These are phyloP conservation scores for Pezicula radicicola DNA, from an alignment of 2,329 filamentous ascomycete genomes.

Conservation along the genomic window DNA sequence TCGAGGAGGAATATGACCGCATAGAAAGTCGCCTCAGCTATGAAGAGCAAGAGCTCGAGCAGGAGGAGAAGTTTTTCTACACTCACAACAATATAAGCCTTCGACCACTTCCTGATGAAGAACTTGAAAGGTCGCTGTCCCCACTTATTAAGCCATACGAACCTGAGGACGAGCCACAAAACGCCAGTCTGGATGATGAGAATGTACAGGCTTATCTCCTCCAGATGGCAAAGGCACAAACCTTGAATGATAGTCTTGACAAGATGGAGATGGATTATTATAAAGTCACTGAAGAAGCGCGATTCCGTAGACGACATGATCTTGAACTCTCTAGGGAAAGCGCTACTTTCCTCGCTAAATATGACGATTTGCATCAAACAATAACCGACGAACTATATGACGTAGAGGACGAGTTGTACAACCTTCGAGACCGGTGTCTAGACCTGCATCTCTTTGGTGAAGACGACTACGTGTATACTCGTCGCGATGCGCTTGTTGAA, in stretches of 20 bases:
- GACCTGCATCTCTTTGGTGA: slow-evolving; percentile 14
- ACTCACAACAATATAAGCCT: slow-evolving; percentile 7
- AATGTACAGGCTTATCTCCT: slow-evolving; percentile 11
- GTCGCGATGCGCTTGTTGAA: slow-evolving; percentile 15
- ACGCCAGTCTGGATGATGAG: slow-evolving; percentile 4
- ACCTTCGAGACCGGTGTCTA: slow-evolving; percentile 18
- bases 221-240: slow-evolving; percentile 9
- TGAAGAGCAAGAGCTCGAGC: slow-evolving; percentile 17
- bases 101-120: not conserved
- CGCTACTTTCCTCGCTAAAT: slow-evolving; percentile 14
- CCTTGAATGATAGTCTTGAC: slow-evolving; percentile 10
- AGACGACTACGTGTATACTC: slow-evolving; percentile 16
- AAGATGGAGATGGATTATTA: slow-evolving; percentile 13
- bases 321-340: slow-evolving; percentile 8
- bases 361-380: slow-evolving; percentile 9
- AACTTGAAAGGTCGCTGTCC: slow-evolving; percentile 2
- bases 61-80: slow-evolving; percentile 20
- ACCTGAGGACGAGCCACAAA: not conserved
- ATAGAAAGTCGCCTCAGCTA: slow-evolving; percentile 12
- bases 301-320: slow-evolving; percentile 12
- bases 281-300: slow-evolving; percentile 6
- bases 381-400: slow-evolving; percentile 10
- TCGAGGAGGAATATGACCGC: slow-evolving; percentile 12
- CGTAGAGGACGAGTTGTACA: slow-evolving; percentile 13
- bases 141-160: slow-evolving; percentile 10